These are phyloP conservation scores for Paraphaeosphaeria sporulosa DNA, from an alignment of 2,329 filamentous ascomycete genomes.

Conservation along the genomic window DNA sequence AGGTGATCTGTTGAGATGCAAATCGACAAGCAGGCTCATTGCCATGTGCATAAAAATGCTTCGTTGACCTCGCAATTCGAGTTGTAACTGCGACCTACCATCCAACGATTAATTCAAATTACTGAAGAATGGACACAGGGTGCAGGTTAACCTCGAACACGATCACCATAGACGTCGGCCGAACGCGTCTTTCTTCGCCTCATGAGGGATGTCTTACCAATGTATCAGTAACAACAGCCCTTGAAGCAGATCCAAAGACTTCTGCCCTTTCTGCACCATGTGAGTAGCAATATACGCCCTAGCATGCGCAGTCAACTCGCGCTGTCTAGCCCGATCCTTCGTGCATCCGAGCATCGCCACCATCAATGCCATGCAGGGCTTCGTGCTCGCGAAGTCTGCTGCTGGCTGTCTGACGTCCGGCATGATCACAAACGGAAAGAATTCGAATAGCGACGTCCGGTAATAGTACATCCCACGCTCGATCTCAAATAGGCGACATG, in stretches of 20 bases:
- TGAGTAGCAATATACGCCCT: conserved; percentile 14
- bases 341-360: conserved; percentile 25
- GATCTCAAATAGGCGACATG: conserved; percentile 12
- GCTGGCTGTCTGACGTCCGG: conserved; percentile 2
- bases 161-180: no score
- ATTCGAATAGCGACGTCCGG: conserved; percentile 14
- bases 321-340: conserved; percentile 18
- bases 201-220: no score
- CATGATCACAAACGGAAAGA: conserved; percentile 20
- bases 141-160: no score
- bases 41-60: conserved; percentile 20
- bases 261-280: conserved; percentile 15
- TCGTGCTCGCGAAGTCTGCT: conserved; percentile 8
- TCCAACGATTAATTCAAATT: background rate
- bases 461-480: conserved; percentile 17
- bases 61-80: conserved; percentile 17
- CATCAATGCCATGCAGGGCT: conserved; percentile 20
- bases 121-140: background rate
- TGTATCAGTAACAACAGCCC: conserved; percentile 18
- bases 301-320: conserved; percentile 15
- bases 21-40: conserved; percentile 22
- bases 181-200: no score
- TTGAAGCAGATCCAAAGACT: conserved; percentile 21
- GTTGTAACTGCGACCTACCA: conserved; percentile 20
- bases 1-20: conserved; percentile 20